Evolutionary conservation across 2,329 filamentous ascomycete species (phyloP), one percentile per base, ranked within the genome.

Genomic region (Lachnellula subtilissima): DNA sequence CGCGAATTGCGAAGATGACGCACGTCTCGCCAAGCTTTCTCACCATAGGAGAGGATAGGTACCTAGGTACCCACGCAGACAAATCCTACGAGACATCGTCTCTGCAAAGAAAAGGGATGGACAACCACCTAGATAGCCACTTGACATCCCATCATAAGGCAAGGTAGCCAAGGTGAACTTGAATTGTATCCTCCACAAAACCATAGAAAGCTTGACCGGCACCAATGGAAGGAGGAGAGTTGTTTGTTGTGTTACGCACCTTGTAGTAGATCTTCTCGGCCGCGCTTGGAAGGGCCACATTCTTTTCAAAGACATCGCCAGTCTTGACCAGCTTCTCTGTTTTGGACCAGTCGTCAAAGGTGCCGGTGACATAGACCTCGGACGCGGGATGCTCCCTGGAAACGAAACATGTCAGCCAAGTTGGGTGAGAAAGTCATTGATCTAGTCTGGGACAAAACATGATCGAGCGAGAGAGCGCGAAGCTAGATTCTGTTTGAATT

Each of bases 341-440:
- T 79, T 94, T 93, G 64, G 82, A 81, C 94, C 94, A 99, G 76
- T 90, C 82, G 75, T 97, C 93, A 71, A 97, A 97, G 61, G 89
- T 93, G 71, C 94, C 94, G 42, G 93, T 97, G 66, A 97, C 94
- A 74, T 88, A 93, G 72, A 97, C 93, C 65, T 86, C 81, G 71
- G 89, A 90, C 66, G 85, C 92, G 66, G 85, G 78, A 72, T 94
- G 86, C 70, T 87, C 84, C 93, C 93, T 97, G 75, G 51, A 56
- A 61, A 59, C 55, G 40, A 56, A 19, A 51, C n/a, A 22, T 43
- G 17, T 42, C 39, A n/a, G 32, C 46, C 36, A 17, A 40, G 11
- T 7, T 23, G 22, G 53, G 28, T 4, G 17, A 17, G 2, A 52
- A 28, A 49, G n/a, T 17, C 22, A 22, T 15, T 32, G n/a, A 17